A percentile compares a stretch with the other conserved stretches of the same genome.
Conservation (phyloP, 108 stramenopile genomes). For the Mayamaea pseudoterrestris region DNA sequence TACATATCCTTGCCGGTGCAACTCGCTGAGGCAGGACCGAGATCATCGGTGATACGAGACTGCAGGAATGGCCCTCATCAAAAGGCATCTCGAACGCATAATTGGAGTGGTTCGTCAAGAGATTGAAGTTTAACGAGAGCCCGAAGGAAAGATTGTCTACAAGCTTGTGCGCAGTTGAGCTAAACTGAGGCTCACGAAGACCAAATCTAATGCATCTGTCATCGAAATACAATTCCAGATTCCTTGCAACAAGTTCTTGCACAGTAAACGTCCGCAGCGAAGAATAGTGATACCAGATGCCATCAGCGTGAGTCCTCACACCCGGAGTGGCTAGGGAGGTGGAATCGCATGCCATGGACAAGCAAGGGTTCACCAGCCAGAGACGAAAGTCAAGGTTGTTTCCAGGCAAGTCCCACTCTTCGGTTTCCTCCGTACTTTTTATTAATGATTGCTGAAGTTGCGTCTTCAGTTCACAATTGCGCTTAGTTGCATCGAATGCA, state of each 20-base stretch:
- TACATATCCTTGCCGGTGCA: conserved; percentile 41
- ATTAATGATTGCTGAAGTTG: conserved; percentile 19
- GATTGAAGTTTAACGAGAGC: conserved; percentile 44
- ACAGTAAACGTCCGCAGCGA: conserved; percentile 48
- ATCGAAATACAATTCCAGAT: background rate
- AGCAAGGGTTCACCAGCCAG: conserved; percentile 42
- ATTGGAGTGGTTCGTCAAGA: conserved; percentile 36
- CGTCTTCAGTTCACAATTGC: conserved; percentile 25
- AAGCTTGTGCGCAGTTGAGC: conserved; percentile 5
- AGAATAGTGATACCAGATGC: conserved; percentile 68
- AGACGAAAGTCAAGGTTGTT: conserved; percentile 77
- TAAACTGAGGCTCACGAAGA: background rate
- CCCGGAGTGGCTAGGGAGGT: no score
- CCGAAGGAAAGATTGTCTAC: conserved; percentile 68
- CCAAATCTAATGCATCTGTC: background rate
- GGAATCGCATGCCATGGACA: conserved; percentile 45
- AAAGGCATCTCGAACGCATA: conserved; percentile 40
- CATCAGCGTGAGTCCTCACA: no score
- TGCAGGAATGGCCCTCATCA: conserved; percentile 18
- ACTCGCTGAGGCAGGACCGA: conserved; percentile 33
- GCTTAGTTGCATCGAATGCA: conserved; percentile 32
- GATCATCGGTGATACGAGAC: conserved; percentile 30
- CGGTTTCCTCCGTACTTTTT: no score
- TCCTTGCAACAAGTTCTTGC: conserved; percentile 35
- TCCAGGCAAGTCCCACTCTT: no score